Evolutionary conservation across 2,329 filamentous ascomycete species (phyloP), one percentile per base, ranked within the genome.

Genomic region (Scopulariopsis brevicaulis): DNA sequence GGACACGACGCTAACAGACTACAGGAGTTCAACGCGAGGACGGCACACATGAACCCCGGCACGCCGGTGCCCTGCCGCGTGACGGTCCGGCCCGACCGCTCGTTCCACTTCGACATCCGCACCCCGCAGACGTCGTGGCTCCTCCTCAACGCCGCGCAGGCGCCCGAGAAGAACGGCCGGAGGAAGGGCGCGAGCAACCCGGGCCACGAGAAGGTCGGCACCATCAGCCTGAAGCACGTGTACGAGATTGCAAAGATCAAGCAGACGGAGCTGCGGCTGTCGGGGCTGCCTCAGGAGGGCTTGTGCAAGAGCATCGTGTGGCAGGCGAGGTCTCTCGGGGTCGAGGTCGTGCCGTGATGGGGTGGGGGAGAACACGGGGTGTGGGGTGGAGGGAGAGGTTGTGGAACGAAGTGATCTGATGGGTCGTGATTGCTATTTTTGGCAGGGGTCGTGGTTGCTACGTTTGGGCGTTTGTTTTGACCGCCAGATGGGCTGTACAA

Each of bases 171-270:
- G 67, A 89, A 93, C 71, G 86, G 86, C 66, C 87, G 89, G 66
- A 77, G 90, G 64, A 82, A 90, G 67, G 94, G 91, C 14, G 89
- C 91, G 0, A 79, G 78, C 67, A 87, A 84, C 58, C 87, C 90
- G 0, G 88, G 86, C 1, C 79, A 86, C 60, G 90, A 96, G 64
- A 83, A 77, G 8, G 83, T 96, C n/a, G 94, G 93, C 59, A 87
- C 83, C 3, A 81, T 99, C 58, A 94, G 87, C 66, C 75, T 99
- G 67, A 99, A 99, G 78, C 94, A 99, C 74, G 78, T 99, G 24
- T 97, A 91, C 74, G 93, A 97, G 76, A 97, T 99, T 72, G 94
- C 94, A 63, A 92, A 90, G 79, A 95, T 99, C 68, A 99, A 99
- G 81, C 87, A 90, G 64, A 77, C 80, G 57, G 89, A 94, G 73